Percentiles rank a stretch among this genome's conserved stretches.
These are phyloP conservation scores for Monosporascus sp. DNA, from an alignment of 2,329 filamentous ascomycete genomes.

Conservation along the genomic window DNA sequence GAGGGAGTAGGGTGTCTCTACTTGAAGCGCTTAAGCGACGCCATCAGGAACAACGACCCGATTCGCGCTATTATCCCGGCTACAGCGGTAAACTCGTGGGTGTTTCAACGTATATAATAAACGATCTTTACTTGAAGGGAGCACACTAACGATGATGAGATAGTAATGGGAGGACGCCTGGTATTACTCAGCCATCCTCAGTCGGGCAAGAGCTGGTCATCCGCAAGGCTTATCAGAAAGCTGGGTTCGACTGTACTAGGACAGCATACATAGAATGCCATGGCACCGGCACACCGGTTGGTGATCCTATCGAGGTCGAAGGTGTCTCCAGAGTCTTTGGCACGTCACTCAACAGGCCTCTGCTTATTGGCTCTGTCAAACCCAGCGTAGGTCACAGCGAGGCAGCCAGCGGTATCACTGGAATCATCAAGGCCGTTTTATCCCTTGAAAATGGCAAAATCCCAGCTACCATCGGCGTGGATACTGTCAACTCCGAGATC, in stretches of 20 bases:
- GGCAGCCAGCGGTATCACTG: constrained; percentile 12
- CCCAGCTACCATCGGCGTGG: constrained; percentile 8
- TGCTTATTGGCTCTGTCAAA: constrained; percentile 5
- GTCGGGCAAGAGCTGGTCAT: constrained; percentile 30
- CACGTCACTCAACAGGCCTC: neutral
- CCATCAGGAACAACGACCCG: constrained; percentile 25
- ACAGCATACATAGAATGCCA: constrained; percentile 2
- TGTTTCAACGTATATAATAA: neutral
- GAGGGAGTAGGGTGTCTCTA: constrained; percentile 42
- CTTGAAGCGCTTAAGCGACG: constrained; percentile 37
- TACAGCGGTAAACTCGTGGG: constrained; percentile 13
- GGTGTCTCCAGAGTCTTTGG: neutral
- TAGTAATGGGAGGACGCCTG: constrained; percentile 36
- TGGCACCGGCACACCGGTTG: constrained; percentile 14
- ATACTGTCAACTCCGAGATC: constrained; percentile 12
- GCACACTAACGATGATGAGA: neutral
- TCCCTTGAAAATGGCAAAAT: constrained; percentile 10
- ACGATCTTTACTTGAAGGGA: neutral
- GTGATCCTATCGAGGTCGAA: constrained; percentile 18
- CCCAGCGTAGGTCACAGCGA: constrained; percentile 16
- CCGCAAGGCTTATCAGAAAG: constrained; percentile 22
- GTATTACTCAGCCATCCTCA: constrained; percentile 40
- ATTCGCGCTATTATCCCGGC: constrained; percentile 12
- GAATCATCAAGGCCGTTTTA: constrained; percentile 11
- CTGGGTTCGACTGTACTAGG: constrained; percentile 19